Conservation (phyloP, 1,139 yeast genomes). For the Hansenula anomala region DNA sequence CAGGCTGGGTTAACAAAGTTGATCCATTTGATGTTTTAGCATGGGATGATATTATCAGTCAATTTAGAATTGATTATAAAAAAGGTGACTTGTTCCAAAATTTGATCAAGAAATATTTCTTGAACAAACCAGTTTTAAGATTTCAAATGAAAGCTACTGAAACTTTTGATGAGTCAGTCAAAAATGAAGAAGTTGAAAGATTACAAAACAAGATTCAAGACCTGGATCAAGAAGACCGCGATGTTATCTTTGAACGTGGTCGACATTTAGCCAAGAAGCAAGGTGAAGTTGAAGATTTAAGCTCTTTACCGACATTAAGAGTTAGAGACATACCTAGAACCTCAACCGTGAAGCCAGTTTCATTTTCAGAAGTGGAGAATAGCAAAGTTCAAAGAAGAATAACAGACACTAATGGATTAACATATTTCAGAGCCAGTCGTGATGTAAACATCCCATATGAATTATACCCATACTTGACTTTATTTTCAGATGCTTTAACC, state of each 20-base stretch:
- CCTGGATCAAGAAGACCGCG: conserved; percentile 52
- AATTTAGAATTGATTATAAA: conserved; percentile 60
- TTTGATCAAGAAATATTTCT: conserved; percentile 48
- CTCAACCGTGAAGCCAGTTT: conserved; percentile 38
- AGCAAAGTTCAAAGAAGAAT: conserved; percentile 34
- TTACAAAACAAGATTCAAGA: conserved; percentile 38
- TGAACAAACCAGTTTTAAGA: conserved; percentile 53
- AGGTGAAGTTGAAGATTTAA: conserved; percentile 63
- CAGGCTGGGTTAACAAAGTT: conserved; percentile 78
- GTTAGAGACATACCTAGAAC: conserved; percentile 64
- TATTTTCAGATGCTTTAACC: conserved; percentile 76
- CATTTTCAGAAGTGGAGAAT: conserved; percentile 26
- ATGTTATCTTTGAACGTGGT: conserved; percentile 58
- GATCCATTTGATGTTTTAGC: conserved; percentile 66
- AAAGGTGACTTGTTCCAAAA: conserved; percentile 59
- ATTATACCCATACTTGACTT: conserved; percentile 64
- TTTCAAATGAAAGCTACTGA: conserved; percentile 75
- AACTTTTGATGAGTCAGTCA: conserved; percentile 42
- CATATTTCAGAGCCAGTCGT: conserved; percentile 61
- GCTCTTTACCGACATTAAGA: conserved; percentile 74
- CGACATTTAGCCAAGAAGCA: conserved; percentile 57
- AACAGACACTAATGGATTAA: conserved; percentile 70
- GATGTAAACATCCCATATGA: conserved; percentile 53
- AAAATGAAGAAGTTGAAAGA: conserved; percentile 51
- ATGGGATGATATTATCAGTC: conserved; percentile 54